phyloP scores from a whole-genome alignment of 2,329 filamentous ascomycete genomes.

The Cadophora gregata region DNA sequence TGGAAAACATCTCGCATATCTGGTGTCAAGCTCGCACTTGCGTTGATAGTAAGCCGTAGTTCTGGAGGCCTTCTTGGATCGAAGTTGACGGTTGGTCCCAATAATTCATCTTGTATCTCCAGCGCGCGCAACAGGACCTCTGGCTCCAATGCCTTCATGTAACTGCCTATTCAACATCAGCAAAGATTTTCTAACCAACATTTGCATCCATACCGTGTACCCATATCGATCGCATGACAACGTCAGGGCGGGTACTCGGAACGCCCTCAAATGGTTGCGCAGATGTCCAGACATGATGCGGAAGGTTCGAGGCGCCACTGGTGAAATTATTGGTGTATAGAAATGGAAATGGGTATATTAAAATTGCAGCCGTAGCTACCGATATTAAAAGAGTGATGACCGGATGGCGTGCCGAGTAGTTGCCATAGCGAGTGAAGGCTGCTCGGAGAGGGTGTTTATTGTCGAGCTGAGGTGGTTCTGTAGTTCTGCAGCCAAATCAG shows the following conservation, averaged over 20 bases:
- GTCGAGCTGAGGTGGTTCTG: slow-evolving; percentile 71
- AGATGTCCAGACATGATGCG: slow-evolving; percentile 82
- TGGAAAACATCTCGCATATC: slow-evolving; percentile 59
- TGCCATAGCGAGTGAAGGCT: slow-evolving; percentile 72
- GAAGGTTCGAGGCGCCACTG: slow-evolving; percentile 73
- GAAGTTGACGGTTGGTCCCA: slow-evolving; percentile 66
- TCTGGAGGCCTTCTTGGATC: slow-evolving; percentile 50
- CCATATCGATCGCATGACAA: slow-evolving; percentile 85
- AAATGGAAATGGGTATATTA: slow-evolving; percentile 78
- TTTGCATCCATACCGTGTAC: slow-evolving; percentile 61
- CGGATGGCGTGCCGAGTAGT: slow-evolving; percentile 74
- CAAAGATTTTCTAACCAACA: background rate
- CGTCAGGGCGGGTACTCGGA: slow-evolving; percentile 61
- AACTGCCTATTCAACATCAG: slow-evolving; percentile 52
- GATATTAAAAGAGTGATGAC: slow-evolving; percentile 75
- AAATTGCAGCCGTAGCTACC: slow-evolving; percentile 70
- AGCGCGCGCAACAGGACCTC: slow-evolving; percentile 70
- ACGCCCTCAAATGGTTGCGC: slow-evolving; percentile 66
- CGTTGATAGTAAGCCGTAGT: slow-evolving; percentile 20
- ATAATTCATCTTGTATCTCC: slow-evolving; percentile 71
- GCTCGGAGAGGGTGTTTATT: slow-evolving; percentile 69
- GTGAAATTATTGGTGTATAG: slow-evolving; percentile 75
- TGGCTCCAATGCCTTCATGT: slow-evolving; percentile 75
- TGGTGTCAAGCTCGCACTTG: slow-evolving; percentile 40
- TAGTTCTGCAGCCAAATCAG: slow-evolving; percentile 61